Evolutionary conservation across 768 basidiomycete genomes (phyloP), one percentile per base, ranked within the genome.

Genomic region (Royoungia palumana): DNA sequence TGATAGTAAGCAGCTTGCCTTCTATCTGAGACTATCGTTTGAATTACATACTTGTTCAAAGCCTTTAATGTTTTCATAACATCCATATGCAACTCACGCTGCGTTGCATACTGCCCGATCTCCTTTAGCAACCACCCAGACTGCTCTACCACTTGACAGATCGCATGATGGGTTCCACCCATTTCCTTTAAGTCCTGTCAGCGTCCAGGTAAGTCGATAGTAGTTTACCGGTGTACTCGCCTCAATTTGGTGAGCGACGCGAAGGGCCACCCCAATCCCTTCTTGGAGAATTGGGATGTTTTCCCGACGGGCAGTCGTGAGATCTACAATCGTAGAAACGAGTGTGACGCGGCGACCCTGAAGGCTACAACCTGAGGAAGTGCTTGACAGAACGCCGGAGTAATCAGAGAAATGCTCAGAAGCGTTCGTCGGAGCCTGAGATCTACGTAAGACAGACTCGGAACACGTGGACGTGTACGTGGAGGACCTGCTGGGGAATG

Each of bases 81-180:
- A 36, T 42, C 41, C n/a, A 0, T 41, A 12, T 50, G 35, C 1
- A 56, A 3, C 16, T 38, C 22, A 6, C 35, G 35, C 12, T 12
- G 9, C 35, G 21, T 24, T n/a, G 25, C 46, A n/a, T 37, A 37
- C 22, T 24, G 44, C 0, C 37, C 34, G 12, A 56, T 60, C 20
- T 46, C 53, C 0, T 60, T 36, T 10, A 58, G 49, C 14, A 58
- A 12, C 44, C 46, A 52, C 10, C 49, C 58, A 19, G 57, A 51
- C n/a, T 28, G 20, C 30, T 58, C 53, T 6, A 58, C 19, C 16
- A 60, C 47, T 24, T 51, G 49, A 19, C 14, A 16, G 13, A 52
- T 56, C n/a, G 38, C 34, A 28, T 59, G 58, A 30, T 59, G 58
- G 4, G 36, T 27, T 3, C 58, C 58, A 0, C 39, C 46, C 41